A percentile compares a stretch with the other conserved stretches of the same genome.
phyloP scores from a whole-genome alignment of 192 early-diverging fungal species.

The Gigaspora rosea region DNA sequence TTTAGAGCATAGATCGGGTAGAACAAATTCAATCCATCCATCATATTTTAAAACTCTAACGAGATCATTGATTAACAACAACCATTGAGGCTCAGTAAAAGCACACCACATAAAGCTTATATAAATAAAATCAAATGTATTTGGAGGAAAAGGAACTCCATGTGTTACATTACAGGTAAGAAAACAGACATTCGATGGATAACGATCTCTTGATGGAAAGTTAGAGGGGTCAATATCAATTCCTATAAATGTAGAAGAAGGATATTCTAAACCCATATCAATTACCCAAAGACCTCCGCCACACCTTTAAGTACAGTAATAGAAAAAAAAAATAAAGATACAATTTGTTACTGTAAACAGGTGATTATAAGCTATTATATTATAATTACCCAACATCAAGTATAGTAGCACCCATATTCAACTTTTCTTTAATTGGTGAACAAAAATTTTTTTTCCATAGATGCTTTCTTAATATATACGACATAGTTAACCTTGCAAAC shows the following conservation, averaged over 20 bases:
- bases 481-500: no score
- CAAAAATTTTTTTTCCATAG: no score
- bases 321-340: no score
- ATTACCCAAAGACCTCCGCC: constrained; percentile 37
- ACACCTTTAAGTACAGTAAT: background rate
- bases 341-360: no score
- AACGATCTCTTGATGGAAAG: constrained; percentile 38
- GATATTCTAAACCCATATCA: constrained; percentile 53
- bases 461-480: no score
- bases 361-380: no score
- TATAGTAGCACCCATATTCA: no score
- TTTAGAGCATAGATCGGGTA: constrained; percentile 10
- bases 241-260: constrained; percentile 48
- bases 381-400: no score
- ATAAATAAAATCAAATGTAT: constrained; percentile 58
- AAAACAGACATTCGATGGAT: constrained; percentile 41
- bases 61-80: constrained; percentile 45
- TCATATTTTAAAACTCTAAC: constrained; percentile 60
- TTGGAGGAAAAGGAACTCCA: constrained; percentile 46
- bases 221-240: constrained; percentile 46
- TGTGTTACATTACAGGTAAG: constrained; percentile 36
- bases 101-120: constrained; percentile 47
- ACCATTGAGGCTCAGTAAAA: constrained; percentile 50
- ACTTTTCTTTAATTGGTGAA: no score
- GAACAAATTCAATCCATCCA: constrained; percentile 48